phyloP scores from a whole-genome alignment of 148 eudicot genomes.

The Persicaria tinctoria region DNA sequence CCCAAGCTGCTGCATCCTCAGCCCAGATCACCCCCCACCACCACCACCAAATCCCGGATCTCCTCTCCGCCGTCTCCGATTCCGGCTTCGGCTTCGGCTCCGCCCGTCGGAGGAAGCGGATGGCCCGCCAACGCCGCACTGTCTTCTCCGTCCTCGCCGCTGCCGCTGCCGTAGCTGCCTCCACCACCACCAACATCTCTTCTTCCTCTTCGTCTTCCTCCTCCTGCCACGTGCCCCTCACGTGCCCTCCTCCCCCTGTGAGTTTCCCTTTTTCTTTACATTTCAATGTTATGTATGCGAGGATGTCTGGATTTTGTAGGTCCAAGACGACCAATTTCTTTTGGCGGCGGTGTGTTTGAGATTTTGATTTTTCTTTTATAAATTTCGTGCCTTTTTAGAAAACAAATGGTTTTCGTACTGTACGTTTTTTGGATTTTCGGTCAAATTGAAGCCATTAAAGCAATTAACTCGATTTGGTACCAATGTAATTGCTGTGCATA shows the following conservation, averaged over 20 bases:
- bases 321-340: background rate
- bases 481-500: too few relatives aligned
- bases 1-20: background rate
- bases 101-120: constrained; percentile 1
- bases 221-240: constrained; percentile 38
- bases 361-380: background rate
- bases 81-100: background rate
- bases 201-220: constrained; percentile 6
- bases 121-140: constrained; percentile 16
- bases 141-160: constrained; percentile 12
- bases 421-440: background rate
- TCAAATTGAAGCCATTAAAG: background rate
- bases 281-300: background rate
- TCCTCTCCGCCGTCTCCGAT: constrained; percentile 3
- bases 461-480: background rate
- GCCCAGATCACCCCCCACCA: background rate
- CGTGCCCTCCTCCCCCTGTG: constrained; percentile 22
- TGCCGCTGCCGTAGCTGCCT: constrained; percentile 14
- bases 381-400: too few relatives aligned
- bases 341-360: background rate
- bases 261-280: background rate
- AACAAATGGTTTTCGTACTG: background rate
- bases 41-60: background rate
- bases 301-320: constrained; percentile 3
- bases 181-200: background rate